These are phyloP conservation scores for Flaveria trinervia DNA, from an alignment of 129 eudicot genomes.

Conservation along the genomic window DNA sequence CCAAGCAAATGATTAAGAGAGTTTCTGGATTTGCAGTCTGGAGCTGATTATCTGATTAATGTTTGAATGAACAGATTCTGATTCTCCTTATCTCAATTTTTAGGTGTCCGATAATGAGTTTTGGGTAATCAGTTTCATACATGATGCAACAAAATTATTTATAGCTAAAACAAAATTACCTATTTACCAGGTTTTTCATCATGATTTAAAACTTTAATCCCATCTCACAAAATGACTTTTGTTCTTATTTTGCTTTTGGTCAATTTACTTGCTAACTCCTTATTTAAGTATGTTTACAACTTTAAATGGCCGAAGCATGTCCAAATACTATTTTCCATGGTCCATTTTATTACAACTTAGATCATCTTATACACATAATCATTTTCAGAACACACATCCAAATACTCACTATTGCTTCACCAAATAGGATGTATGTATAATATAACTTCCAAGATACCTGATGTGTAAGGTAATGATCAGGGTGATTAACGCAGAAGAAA, in stretches of 20 bases:
- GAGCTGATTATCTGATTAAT: background rate
- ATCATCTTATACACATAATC: background rate
- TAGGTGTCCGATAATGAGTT: constrained; percentile 9
- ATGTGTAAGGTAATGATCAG: constrained; percentile 77
- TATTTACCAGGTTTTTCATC: background rate
- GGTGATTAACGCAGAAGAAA: constrained; percentile 94
- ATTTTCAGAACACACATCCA: constrained; percentile 9
- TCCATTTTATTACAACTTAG: background rate
- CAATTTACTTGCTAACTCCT: background rate
- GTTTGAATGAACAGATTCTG: constrained; percentile 6
- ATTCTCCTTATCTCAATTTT: constrained; percentile 1
- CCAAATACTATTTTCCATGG: background rate
- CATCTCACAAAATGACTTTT: background rate
- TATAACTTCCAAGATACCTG: constrained; percentile 49
- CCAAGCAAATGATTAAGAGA: background rate
- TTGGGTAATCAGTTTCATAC: background rate
- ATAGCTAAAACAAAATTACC: constrained; percentile 2
- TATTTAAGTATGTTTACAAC: background rate
- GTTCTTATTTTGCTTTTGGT: background rate
- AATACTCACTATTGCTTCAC: background rate
- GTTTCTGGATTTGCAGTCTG: background rate
- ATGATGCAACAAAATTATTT: background rate
- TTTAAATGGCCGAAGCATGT: background rate
- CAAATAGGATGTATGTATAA: background rate
- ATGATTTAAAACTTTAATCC: background rate